phyloP scores from a whole-genome alignment of 1,284 basidiomycete genomes.

The Sporisorium iseilematis-ciliati region DNA sequence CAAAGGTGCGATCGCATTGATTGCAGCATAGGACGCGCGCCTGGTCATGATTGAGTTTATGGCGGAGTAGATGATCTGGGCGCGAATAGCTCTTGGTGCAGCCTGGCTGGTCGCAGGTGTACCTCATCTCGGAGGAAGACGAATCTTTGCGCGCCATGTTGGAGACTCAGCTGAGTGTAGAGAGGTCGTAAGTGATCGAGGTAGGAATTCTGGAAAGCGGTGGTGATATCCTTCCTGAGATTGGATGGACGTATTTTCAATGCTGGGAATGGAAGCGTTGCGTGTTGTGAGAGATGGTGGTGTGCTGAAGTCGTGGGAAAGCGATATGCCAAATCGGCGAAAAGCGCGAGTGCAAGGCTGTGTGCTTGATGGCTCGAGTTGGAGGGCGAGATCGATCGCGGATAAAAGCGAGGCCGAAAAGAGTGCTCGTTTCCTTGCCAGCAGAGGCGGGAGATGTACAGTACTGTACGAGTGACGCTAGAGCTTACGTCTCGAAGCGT shows the following conservation, averaged over 20 bases:
- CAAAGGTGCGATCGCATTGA: slow-evolving; percentile 61
- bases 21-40: slow-evolving; percentile 51
- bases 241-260: neutral
- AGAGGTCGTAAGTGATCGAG: neutral
- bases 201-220: no score
- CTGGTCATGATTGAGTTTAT: slow-evolving; percentile 61
- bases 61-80: slow-evolving; percentile 56
- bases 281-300: neutral
- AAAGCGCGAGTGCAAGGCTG: neutral
- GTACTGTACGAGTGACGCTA: neutral
- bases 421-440: neutral
- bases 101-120: slow-evolving; percentile 53
- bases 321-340: neutral
- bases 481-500: neutral
- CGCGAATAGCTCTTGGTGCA: slow-evolving; percentile 58
- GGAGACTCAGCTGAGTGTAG: neutral
- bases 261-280: neutral
- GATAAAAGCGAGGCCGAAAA: slow-evolving; percentile 4
- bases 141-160: slow-evolving; percentile 42
- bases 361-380: no score
- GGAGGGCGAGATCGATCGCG: neutral
- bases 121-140: slow-evolving; percentile 48
- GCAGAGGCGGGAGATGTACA: neutral
- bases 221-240: neutral
- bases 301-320: neutral